Evolutionary conservation across 352 stramenopile genomes (phyloP).

Genomic region (Pythium brachiatum): DNA sequence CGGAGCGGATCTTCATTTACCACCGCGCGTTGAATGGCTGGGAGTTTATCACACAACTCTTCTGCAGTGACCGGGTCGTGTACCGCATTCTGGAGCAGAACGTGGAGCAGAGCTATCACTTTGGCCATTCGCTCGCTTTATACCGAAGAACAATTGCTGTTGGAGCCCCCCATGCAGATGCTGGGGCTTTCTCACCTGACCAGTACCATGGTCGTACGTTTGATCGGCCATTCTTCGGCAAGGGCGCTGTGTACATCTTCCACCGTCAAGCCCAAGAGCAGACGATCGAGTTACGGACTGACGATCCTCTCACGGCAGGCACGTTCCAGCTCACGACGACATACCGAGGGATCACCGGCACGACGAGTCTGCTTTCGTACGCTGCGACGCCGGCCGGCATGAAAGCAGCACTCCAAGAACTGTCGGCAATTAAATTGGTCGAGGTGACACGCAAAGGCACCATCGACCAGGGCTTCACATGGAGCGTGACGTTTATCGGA

Average conservation of each 20-base stretch:
- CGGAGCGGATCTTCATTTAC: conserved; percentile 71
- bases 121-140: conserved; percentile 84
- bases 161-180: conserved; percentile 81
- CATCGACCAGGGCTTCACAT: conserved; percentile 79
- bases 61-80: conserved; percentile 82
- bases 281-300: conserved; percentile 49
- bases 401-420: conserved; percentile 77
- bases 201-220: conserved; percentile 62
- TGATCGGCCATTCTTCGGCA: conserved; percentile 63
- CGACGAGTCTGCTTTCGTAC: conserved; percentile 61
- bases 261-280: conserved; percentile 77
- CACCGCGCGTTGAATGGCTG: conserved; percentile 50
- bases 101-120: conserved; percentile 85
- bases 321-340: conserved; percentile 74
- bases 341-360: conserved; percentile 56
- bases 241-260: conserved; percentile 73
- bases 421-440: conserved; percentile 78
- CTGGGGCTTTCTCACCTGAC: conserved; percentile 52
- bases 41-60: conserved; percentile 52
- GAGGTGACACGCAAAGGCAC: conserved; percentile 67
- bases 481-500: conserved; percentile 82
- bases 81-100: conserved; percentile 72
- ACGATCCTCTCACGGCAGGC: conserved; percentile 57
- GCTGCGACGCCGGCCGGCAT: conserved; percentile 61
- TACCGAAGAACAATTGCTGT: conserved; percentile 86